Conservation (phyloP, 164 flowering plant species). For the Vitis riparia region DNA sequence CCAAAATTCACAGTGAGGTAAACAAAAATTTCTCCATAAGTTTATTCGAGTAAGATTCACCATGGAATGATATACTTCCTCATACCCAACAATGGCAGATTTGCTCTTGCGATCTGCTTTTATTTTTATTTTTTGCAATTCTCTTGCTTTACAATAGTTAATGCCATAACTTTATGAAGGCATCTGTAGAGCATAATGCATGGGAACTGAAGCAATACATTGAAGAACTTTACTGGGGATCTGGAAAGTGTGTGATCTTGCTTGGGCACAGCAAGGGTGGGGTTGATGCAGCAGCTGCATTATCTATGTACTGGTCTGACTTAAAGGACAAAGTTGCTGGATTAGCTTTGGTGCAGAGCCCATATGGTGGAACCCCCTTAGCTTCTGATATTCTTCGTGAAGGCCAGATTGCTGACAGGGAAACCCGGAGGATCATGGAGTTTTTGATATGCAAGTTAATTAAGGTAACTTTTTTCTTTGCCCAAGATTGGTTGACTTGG, state of each 20-base stretch:
- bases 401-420: conserved; percentile 85
- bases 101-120: no score
- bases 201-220: conserved; percentile 78
- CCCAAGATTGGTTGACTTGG: not conserved
- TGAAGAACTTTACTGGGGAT: conserved; percentile 94
- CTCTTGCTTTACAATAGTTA: not conserved
- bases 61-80: no score
- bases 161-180: conserved; percentile 37
- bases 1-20: conserved; percentile 97
- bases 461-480: conserved; percentile 46
- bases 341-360: conserved; percentile 82
- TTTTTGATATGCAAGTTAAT: conserved; percentile 73
- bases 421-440: conserved; percentile 80
- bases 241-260: conserved; percentile 77
- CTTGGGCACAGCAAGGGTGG: conserved; percentile 97
- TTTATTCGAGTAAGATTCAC: no score
- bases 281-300: conserved; percentile 94
- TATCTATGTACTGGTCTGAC: conserved; percentile 66
- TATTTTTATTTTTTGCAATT: no score
- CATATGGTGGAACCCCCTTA: conserved; percentile 84
- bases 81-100: no score
- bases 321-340: conserved; percentile 83
- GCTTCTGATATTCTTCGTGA: conserved; percentile 92
- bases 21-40: not conserved
- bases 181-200: conserved; percentile 89